Evolutionary conservation across 345 rosid genomes (phyloP).

Genomic region (Corymbia maculata): DNA sequence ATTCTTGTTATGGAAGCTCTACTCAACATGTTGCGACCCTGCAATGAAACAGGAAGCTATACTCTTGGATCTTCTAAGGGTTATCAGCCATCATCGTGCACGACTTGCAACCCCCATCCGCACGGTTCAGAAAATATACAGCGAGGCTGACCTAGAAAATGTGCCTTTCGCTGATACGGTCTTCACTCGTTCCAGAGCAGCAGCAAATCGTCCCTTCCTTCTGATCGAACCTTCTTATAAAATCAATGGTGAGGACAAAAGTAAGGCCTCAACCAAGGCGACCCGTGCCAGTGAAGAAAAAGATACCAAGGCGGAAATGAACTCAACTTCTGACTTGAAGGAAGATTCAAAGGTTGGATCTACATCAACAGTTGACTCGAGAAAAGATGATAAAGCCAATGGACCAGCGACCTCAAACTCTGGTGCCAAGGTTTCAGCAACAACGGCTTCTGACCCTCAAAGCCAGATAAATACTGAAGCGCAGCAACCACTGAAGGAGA

Average conservation of each 20-base stretch:
- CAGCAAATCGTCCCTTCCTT: conserved; percentile 46
- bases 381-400: conserved; percentile 20
- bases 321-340: conserved; percentile 11
- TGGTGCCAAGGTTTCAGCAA: conserved; percentile 5
- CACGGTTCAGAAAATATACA: conserved; percentile 67
- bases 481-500: conserved; percentile 7
- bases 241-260: conserved; percentile 48
- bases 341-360: conserved; percentile 21
- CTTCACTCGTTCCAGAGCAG: conserved; percentile 38
- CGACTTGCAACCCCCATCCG: conserved; percentile 95
- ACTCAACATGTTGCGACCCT: neutral
- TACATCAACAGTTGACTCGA: conserved; percentile 10
- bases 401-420: conserved; percentile 9
- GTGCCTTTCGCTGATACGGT: conserved; percentile 51
- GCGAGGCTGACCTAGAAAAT: conserved; percentile 62
- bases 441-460: conserved; percentile 2
- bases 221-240: conserved; percentile 73
- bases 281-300: conserved; percentile 33
- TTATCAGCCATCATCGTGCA: conserved; percentile 76
- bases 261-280: conserved; percentile 28
- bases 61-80: conserved; percentile 86
- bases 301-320: conserved; percentile 33
- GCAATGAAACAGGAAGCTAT: conserved; percentile 67
- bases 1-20: neutral
- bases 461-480: conserved; percentile 8